phyloP scores from a whole-genome alignment of 2,329 filamentous ascomycete genomes.

The Didymella segeticola region DNA sequence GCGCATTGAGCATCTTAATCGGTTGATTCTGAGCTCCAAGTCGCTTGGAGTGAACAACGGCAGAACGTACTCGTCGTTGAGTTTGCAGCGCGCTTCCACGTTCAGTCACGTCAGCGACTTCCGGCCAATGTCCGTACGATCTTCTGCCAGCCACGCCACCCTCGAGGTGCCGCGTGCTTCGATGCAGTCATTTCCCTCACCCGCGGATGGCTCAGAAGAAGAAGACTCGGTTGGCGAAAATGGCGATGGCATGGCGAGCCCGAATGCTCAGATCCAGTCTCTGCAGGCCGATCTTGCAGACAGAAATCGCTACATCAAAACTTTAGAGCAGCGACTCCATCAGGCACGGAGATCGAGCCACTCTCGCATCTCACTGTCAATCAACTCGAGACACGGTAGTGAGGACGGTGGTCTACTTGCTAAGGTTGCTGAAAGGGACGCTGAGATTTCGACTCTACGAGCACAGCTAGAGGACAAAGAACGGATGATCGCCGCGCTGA shows the following conservation, averaged over 20 bases:
- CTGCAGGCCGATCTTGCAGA: constrained; percentile 94
- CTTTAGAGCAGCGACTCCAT: constrained; percentile 87
- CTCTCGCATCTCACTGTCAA: constrained; percentile 79
- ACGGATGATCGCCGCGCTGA: constrained; percentile 85
- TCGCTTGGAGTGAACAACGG: constrained; percentile 85
- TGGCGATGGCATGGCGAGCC: constrained; percentile 82
- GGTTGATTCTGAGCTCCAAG: constrained; percentile 92
- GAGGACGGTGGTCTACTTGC: constrained; percentile 79
- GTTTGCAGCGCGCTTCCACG: constrained; percentile 47
- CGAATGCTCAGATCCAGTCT: constrained; percentile 86
- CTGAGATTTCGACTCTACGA: constrained; percentile 89
- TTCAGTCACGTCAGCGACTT: constrained; percentile 49
- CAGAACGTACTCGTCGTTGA: constrained; percentile 51
- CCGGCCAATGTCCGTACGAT: constrained; percentile 58
- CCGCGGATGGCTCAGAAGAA: constrained; percentile 47
- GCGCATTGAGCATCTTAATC: constrained; percentile 94
- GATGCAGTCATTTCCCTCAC: constrained; percentile 27
- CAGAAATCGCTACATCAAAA: constrained; percentile 95
- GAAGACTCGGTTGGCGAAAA: constrained; percentile 73
- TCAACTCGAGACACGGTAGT: constrained; percentile 69
- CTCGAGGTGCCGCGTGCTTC: constrained; percentile 50
- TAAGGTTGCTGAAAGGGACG: constrained; percentile 84
- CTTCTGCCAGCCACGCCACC: constrained; percentile 49
- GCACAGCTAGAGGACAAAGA: constrained; percentile 93
- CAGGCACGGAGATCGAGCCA: constrained; percentile 91